Evolutionary conservation across 768 basidiomycete genomes (phyloP), one percentile per base, ranked within the genome.

Genomic region (Suillus clintonianus): DNA sequence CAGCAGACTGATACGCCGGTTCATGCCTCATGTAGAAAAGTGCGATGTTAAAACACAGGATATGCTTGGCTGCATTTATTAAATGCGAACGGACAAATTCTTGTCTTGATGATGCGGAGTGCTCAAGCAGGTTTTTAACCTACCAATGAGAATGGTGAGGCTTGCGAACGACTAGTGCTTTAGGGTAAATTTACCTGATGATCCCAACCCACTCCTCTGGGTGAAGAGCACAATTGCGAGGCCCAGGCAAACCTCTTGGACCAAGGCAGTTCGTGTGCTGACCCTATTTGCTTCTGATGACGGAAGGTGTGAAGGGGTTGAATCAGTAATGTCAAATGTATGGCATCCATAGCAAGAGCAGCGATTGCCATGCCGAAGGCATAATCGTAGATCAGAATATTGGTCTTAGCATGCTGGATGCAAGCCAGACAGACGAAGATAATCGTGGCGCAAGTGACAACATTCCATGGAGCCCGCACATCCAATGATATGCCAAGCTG

Each of bases 141-240:
- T 60, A 47, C 8, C 17, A 50, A 22, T 22, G n/a, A 27, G 42
- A 43, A 8, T 15, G 17, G 39, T 47, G 5, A 60, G 27, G 48
- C 24, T 13, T 22, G 34, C n/a, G 42, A 30, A 36, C 15, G n/a
- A 32, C n/a, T 17, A 73, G 70, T 36, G 60, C 72, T 61, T 65
- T 68, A 37, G 63, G 61, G 67, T 39, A n/a, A 42, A 2, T 62
- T 67, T 2, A 72, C 69, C 63, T 76, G 74, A 48, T 76, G 74
- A 22, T 70, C 66, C 77, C 77, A 79, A 41, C 78, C 74, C 11
- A 80, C 70, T 15, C 78, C 77, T 41, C 79, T 71, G 2, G 75
- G 72, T 41, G 72, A 78, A 39, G 68, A 66, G 45, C 72, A 69
- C 17, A 79, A 68, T 47, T 71, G 66, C 30, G 72, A 61, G 27